Base-by-base conservation (phyloP, 2,329 filamentous ascomycete genomes). In the Aspergillus latus region DNA sequence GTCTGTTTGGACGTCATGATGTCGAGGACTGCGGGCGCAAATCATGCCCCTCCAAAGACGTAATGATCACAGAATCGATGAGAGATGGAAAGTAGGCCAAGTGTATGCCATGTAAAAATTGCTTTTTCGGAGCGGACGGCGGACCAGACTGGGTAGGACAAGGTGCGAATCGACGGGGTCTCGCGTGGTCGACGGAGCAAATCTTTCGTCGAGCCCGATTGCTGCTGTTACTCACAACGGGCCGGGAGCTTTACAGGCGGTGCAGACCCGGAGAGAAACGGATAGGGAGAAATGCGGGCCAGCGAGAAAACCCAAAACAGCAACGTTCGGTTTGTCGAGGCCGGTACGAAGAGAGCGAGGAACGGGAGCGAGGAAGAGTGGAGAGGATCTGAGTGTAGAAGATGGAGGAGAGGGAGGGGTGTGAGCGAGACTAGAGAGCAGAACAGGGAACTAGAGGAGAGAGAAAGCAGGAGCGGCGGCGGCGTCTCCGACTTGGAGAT, bases 1-100 rank as follows among this genome's bases (percentile, higher is more conserved):
- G 66, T 66, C 56, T 63, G 52, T 66, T 69, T 65, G 69, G 71
- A 72, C 70, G 70, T 72, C 70, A 72, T 73, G 68, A 62, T 68
- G 63, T 60, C 61, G 59, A 65, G 59, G 49, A 64, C 61, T 46
- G 60, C 62, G 55, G 51, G 55, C 62, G 68, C 65, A 64, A 70
- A 66, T 60, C 70, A 72, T 72, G 63, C 70, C 69, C 68, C 67
- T 71, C 62, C 67, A 52, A 60, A 40, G 49, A 42, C 37, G 48
- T 39, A 49, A 52, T 53, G 32, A n/a, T 60, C 30, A 29, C 28
- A 21, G 47, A 30, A 43, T 34, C 43, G 45, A 49, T 46, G 40
- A 15, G 47, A 10, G 42, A 46, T n/a, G n/a, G 26, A 34, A 36
- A 32, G n/a, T 34, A 28, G 15, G 30, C 15, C 10, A 26, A 43